Evolutionary conservation across 192 early-diverging fungal species (phyloP), one percentile per base, ranked within the genome.

Genomic region (Haplosporangium gracile): DNA sequence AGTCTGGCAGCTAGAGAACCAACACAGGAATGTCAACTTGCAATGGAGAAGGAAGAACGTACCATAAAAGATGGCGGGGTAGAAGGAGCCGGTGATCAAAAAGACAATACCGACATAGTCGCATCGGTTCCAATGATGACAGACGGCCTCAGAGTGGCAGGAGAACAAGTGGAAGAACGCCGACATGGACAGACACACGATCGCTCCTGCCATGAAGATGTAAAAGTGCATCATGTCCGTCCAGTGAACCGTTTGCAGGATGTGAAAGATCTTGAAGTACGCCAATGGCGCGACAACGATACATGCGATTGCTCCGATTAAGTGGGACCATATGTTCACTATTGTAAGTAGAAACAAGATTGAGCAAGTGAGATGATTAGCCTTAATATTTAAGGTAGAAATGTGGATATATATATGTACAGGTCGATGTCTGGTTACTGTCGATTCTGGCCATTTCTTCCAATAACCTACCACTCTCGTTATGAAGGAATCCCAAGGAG

Each of bases 41-140:
- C 15, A 65, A 11, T 43, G 42, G 9, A 68, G 8, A 8, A 68
- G 29, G 65, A 24, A 57, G 29, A 70, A 36, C n/a, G 38, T 20
- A 84, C 88, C 90, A 82, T 92, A 92, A 77, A 88, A 90, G 47
- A 91, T 81, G 45, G 88, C 83, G 6, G 91, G 91, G 71, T 85
- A 90, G 73, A 89, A 92, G 18, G 91, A 92, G 36, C 93, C 91
- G 79, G 95, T 92, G 70, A 97, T 97, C 57, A 98, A 90, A 26
- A 92, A 82, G 36, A 96, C 95, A 77, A 98, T 99, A 18, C 97
- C 97, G 29, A 95, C 91, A 91, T 98, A 99, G 87, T 98, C 98
- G 74, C 95, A 95, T 82, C 96, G 93, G 90, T 97, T 99, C 95
- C 95, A 97, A 6, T 85, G 84, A 72, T 74, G 60, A 4, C 71